phyloP scores from a whole-genome alignment of 2,329 filamentous ascomycete genomes.

The Phialophora chinensis region DNA sequence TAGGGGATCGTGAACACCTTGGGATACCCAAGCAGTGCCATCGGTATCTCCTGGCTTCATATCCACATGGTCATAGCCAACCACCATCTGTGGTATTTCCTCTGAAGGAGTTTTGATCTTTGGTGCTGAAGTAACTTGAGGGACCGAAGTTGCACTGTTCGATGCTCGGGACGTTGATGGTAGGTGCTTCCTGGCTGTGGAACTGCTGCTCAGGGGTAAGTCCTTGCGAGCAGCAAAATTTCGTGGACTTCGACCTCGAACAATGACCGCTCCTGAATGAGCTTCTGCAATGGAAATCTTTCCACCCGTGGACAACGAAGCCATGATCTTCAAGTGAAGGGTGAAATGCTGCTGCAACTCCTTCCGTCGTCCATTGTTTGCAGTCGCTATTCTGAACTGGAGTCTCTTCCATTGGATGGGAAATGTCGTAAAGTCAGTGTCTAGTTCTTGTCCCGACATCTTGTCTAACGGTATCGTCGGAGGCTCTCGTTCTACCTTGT shows the following conservation, averaged over 20 bases:
- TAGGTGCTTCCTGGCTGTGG: constrained; percentile 75
- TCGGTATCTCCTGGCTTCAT: constrained; percentile 27
- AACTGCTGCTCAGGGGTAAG: constrained; percentile 81
- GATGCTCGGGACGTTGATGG: constrained; percentile 41
- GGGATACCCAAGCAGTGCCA: constrained; percentile 28
- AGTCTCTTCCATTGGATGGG: constrained; percentile 93
- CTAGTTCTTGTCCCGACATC: constrained; percentile 69
- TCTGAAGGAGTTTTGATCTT: constrained; percentile 36
- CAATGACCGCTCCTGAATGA: constrained; percentile 87
- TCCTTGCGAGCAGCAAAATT: constrained; percentile 97
- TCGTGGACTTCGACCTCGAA: constrained; percentile 86
- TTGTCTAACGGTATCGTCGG: constrained; percentile 76
- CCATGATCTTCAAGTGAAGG: constrained; percentile 82
- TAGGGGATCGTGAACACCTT: constrained; percentile 32
- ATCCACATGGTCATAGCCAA: constrained; percentile 29
- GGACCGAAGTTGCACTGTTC: constrained; percentile 36
- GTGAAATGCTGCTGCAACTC: constrained; percentile 97
- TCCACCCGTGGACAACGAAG: constrained; percentile 79
- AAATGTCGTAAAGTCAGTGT: constrained; percentile 85
- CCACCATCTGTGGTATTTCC: constrained; percentile 29
- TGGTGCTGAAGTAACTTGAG: constrained; percentile 39
- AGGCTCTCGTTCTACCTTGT: constrained; percentile 82
- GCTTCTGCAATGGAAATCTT: constrained; percentile 84
- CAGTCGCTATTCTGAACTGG: constrained; percentile 93
- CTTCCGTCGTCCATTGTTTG: constrained; percentile 92